These are phyloP conservation scores for Leccinum arenicola DNA, from an alignment of 768 basidiomycete genomes.

Conservation along the genomic window DNA sequence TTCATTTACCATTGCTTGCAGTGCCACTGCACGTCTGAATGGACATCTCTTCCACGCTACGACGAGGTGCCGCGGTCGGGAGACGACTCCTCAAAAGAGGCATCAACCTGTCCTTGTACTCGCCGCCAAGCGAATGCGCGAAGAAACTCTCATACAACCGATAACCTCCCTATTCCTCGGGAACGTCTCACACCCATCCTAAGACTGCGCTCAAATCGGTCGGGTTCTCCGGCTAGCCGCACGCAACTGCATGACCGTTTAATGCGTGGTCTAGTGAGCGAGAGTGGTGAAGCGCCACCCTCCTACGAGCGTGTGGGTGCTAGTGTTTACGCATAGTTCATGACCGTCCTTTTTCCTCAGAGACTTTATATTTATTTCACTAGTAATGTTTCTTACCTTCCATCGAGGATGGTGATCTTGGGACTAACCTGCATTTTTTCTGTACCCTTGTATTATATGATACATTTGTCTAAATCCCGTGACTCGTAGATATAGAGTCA, in stretches of 20 bases:
- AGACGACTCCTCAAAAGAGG: slow-evolving; percentile 4
- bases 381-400: not conserved
- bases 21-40: slow-evolving; percentile 82
- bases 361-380: not conserved
- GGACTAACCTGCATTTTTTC: no score
- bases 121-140: slow-evolving; percentile 12
- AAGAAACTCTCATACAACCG: not conserved
- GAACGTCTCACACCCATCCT: slow-evolving; percentile 36
- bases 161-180: not conserved
- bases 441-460: no score
- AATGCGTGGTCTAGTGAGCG: slow-evolving; percentile 78
- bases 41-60: slow-evolving; percentile 77
- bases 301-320: slow-evolving; percentile 12
- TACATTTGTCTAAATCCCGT: no score
- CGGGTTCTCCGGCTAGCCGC: slow-evolving; percentile 39
- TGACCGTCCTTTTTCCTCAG: not conserved
- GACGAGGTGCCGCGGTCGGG: slow-evolving; percentile 34
- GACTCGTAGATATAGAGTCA: no score
- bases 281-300: slow-evolving; percentile 83
- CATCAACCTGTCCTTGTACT: slow-evolving; percentile 43
- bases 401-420: not conserved
- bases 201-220: slow-evolving; percentile 32
- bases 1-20: slow-evolving; percentile 24
- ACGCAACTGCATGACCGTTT: slow-evolving; percentile 71
- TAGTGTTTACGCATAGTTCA: not conserved